Base-by-base conservation (phyloP, 305 asterid species). In the Fraxinus greggii region DNA sequence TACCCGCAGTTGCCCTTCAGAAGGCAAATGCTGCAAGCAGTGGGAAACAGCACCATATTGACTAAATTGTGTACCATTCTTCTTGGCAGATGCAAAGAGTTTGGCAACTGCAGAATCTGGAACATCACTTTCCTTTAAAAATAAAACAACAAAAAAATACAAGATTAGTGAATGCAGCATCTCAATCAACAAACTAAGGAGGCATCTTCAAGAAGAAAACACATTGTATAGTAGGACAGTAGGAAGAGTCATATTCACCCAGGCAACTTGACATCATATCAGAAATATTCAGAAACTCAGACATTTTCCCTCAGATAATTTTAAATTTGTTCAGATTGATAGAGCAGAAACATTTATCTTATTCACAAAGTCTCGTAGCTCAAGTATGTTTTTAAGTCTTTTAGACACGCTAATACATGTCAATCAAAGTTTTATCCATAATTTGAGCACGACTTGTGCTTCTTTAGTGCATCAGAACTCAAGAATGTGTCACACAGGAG, bases 31-130 rank as follows among this genome's bases (percentile, higher is more conserved):
- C 86, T 93, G 98, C 93, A 94, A 85, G 92, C 98, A 94, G 54
- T 86, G 92, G 79, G 90, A 77, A 83, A 87, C 76, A 80, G 90
- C 83, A 77, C 91, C 98, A 80, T 92, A 91, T 76, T 88, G 95
- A 86, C 85, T 86, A 84, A 89, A 79, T 81, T 90, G 94, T 29
- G 85, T 63, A 29, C 80, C 90, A 81, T 85, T 88, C 82, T 86
- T 82, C 85, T 93, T 93, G 45, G 93, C 90, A 85, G 95, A 87
- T 72, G 98, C 93, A 88, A 96, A 93, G 63, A 96, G 90, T 83
- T 85, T 89, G 78, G 99, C 97, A 76, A 96, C 94, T 32, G 95
- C 97, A 36, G 91, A 89, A 85, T 94, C 98, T 76, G 98, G 98
- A 86, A 84, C 81, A 88, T 93, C 99, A 72, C 84, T 89, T 88